Evolutionary conservation across 176 grass and related monocot species (phyloP).

Genomic region (maize (Zea mays)): DNA sequence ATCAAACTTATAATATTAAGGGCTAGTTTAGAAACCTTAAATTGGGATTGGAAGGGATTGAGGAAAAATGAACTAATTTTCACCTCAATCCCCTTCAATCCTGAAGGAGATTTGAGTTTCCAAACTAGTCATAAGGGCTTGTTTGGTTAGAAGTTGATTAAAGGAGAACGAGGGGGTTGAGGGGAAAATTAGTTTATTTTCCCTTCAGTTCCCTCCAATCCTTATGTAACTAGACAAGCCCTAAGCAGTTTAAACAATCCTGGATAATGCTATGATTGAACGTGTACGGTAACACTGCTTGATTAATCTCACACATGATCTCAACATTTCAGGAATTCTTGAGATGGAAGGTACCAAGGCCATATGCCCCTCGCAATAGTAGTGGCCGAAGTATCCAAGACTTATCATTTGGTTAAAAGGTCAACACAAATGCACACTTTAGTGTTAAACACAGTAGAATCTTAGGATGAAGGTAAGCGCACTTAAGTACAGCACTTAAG

Average conservation of each 20-base stretch:
- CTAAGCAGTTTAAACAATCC: too few relatives aligned
- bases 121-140: too few relatives aligned
- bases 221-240: too few relatives aligned
- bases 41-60: too few relatives aligned
- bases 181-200: too few relatives aligned
- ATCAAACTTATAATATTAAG: neutral
- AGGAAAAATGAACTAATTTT: too few relatives aligned
- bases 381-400: slow-evolving; percentile 48
- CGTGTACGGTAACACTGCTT: slow-evolving; percentile 24
- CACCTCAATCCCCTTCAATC: too few relatives aligned
- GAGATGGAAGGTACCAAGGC: slow-evolving; percentile 85
- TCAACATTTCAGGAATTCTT: slow-evolving; percentile 59
- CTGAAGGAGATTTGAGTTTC: too few relatives aligned
- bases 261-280: neutral
- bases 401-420: slow-evolving; percentile 40
- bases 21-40: too few relatives aligned
- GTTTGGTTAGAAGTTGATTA: too few relatives aligned
- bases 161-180: too few relatives aligned
- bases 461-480: slow-evolving; percentile 18
- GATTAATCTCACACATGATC: slow-evolving; percentile 14
- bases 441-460: neutral
- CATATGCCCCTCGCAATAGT: slow-evolving; percentile 69
- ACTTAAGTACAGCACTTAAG: slow-evolving; percentile 4
- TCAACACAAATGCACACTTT: slow-evolving; percentile 22
- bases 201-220: too few relatives aligned